Base-by-base conservation (phyloP, 2,329 filamentous ascomycete genomes). In the Dryadomyces quercivorus region DNA sequence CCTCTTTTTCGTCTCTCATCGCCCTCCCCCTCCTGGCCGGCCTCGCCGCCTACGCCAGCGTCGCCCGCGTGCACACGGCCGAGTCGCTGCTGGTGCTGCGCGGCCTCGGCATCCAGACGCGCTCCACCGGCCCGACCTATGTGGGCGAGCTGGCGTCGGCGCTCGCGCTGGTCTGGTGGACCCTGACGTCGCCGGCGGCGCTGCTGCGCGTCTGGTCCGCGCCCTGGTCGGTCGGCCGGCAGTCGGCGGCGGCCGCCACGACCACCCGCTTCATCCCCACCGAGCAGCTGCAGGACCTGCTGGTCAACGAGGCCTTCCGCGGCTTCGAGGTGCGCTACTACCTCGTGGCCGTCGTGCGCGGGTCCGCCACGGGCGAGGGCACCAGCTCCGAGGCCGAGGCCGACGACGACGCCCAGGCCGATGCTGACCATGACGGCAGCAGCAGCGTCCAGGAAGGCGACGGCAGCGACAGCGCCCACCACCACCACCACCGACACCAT, bases 261-360 rank as follows among this genome's bases (percentile, higher is more conserved):
- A 57, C 55, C 12, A 59, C 59, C 47, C 69, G 78, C 55, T 78
- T 84, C 67, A 97, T 98, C 56, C 92, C 93, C 0, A 95, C 92
- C 0, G 87, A 86, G 47, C 84, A 88, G 69, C 94, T 98, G 56
- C 88, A 88, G 65, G 93, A 98, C 66, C 85, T 98, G 55, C 81
- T 96, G 53, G 87, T 98, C 51, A 90, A 96, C 66, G 93, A 98
- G 73, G 93, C 91, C 3, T 97, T 97, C 69, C 82, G 81, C 55
- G 91, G 91, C 0, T 95, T 96, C 64, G 88, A 91, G 70, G 90
- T 97, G 40, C 75, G 85, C 44, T 95, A 92, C 65, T 96, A 95
- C 65, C 72, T 98, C 9, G 82, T 88, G 5, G 87, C 97, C 34
- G 85, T 97, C 53, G 89, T 97, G 43, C 44, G 13, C 50, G 42